A percentile compares a stretch with the other conserved stretches of the same genome.
Conservation (phyloP, 352 stramenopile genomes). For the Globisporangium mamillatum region DNA sequence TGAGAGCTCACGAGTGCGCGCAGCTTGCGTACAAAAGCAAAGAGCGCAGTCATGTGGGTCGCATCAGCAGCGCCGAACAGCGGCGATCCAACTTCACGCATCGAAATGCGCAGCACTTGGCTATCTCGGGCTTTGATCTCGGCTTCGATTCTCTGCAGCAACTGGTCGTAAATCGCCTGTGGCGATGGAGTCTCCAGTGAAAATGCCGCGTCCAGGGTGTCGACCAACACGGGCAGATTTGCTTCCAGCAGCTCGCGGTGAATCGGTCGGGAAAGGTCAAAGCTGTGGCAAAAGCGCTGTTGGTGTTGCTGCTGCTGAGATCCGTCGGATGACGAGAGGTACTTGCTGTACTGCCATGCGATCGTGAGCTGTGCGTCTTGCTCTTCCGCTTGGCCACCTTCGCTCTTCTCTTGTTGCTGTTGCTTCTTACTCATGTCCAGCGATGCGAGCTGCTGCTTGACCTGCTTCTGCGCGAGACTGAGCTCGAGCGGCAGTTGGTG, state of each 20-base stretch:
- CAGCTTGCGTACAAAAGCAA: slow-evolving; percentile 35
- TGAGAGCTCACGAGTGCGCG: slow-evolving; percentile 22
- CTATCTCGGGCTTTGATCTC: slow-evolving; percentile 11
- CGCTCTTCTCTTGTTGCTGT: slow-evolving; percentile 6
- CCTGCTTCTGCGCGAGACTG: slow-evolving; percentile 59
- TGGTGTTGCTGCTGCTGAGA: slow-evolving; percentile 3
- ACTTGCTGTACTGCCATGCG: slow-evolving; percentile 80
- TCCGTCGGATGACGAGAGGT: slow-evolving; percentile 21
- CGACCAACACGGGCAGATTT: slow-evolving; percentile 36
- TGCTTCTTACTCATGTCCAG: slow-evolving; percentile 3
- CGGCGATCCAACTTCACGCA: slow-evolving; percentile 45
- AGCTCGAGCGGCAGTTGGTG: slow-evolving; percentile 57
- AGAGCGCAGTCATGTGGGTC: slow-evolving; percentile 42
- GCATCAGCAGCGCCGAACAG: slow-evolving; percentile 28
- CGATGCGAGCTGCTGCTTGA: slow-evolving; percentile 50
- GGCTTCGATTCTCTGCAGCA: slow-evolving; percentile 27
- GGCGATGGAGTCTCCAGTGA: neutral
- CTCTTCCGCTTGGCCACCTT: neutral
- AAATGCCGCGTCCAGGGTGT: slow-evolving; percentile 13
- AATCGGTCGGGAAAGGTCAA: slow-evolving; percentile 63
- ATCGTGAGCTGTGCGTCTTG: slow-evolving; percentile 42
- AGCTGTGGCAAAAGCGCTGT: slow-evolving; percentile 70
- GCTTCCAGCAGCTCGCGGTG: slow-evolving; percentile 41
- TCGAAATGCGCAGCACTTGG: slow-evolving; percentile 42
- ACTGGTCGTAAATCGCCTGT: slow-evolving; percentile 24